Percentiles rank a stretch among this genome's conserved stretches.
Evolutionary conservation across 805 yeast species (phyloP).

Genomic region (Saturnispora ahearnii): DNA sequence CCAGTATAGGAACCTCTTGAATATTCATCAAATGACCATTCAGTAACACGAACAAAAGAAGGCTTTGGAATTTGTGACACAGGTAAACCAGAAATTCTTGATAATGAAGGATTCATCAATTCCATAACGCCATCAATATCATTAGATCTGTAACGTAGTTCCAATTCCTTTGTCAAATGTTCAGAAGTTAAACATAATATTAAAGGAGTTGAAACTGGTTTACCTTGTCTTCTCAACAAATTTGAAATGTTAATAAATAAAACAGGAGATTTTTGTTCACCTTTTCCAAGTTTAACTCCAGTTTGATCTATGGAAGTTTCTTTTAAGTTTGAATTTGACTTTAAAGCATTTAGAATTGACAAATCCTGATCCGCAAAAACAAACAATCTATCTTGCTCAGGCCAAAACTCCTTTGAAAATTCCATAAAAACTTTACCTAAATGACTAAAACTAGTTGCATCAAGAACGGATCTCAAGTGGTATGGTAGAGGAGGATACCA

Average conservation of each 20-base stretch:
- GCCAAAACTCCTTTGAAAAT: constrained; percentile 41
- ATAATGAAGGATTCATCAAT: constrained; percentile 35
- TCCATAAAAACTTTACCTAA: constrained; percentile 41
- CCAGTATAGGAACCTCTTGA: constrained; percentile 39
- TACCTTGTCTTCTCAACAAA: constrained; percentile 1
- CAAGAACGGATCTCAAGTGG: constrained; percentile 16
- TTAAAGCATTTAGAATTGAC: constrained; percentile 14
- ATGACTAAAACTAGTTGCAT: constrained; percentile 31
- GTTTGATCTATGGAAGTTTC: not conserved
- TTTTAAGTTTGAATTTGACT: not conserved
- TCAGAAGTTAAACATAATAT: constrained; percentile 39
- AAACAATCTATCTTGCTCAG: constrained; percentile 27
- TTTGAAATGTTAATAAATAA: constrained; percentile 25
- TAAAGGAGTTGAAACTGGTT: constrained; percentile 27
- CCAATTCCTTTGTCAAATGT: constrained; percentile 42
- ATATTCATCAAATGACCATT: constrained; percentile 46
- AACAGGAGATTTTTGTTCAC: constrained; percentile 19
- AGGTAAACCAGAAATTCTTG: constrained; percentile 22
- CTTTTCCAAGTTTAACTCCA: not conserved
- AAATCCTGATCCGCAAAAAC: constrained; percentile 26
- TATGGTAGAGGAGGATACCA: constrained; percentile 31
- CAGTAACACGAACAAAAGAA: constrained; percentile 23
- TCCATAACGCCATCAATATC: constrained; percentile 35
- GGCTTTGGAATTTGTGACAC: constrained; percentile 20
- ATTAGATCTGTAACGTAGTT: constrained; percentile 22